Base-by-base conservation (phyloP, 2,329 filamentous ascomycete species). In the Xylaria hypoxylon region DNA sequence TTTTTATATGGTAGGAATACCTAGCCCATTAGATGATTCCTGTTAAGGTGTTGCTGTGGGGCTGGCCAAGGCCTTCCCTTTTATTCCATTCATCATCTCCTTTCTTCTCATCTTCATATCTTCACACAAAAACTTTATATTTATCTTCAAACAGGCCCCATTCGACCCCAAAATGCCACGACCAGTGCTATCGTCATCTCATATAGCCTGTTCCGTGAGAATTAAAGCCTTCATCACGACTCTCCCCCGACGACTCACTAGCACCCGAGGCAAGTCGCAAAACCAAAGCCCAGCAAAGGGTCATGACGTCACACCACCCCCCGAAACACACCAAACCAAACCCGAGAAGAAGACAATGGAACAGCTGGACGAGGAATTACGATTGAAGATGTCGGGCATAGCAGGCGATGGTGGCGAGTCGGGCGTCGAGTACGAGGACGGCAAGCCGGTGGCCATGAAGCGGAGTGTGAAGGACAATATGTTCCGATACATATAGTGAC, bases 381-480 rank as follows among this genome's bases (percentile, higher is more conserved):
- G 84, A 45, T 76, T 84, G 65, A 91, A 89, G 67, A 83, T 94
- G 72, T 89, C 91, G 71, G 87, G 84, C 11, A 81, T 90, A 33
- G 84, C 90, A 0, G 91, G 92, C 0, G 91, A 90, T 47, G 91
- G 91, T 3, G 91, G 92, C 8, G 86, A 85, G 28, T 83, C 90
- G 2, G 92, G 91, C 0, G 80, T 94, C 4, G 91, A 94, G 77
- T 90, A 92, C 67, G 92, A 94, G 77, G 85, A 92, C 71, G 92
- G 92, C 0, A 85, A 90, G 76, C 87, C 92, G 0, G 88, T 88
- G 5, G 83, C 89, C 0, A 90, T 94, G 85, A 94, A 93, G 79
- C 82, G 91, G 56, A 85, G 89, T 40, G 92, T 94, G 11, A 89
- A 85, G 76, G 87, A 90, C 59, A 74, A 74, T 31, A 74, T 74